Evolutionary conservation across 805 yeast species (phyloP), one percentile per base, ranked within the genome.

Genomic region (Candida insectalens): DNA sequence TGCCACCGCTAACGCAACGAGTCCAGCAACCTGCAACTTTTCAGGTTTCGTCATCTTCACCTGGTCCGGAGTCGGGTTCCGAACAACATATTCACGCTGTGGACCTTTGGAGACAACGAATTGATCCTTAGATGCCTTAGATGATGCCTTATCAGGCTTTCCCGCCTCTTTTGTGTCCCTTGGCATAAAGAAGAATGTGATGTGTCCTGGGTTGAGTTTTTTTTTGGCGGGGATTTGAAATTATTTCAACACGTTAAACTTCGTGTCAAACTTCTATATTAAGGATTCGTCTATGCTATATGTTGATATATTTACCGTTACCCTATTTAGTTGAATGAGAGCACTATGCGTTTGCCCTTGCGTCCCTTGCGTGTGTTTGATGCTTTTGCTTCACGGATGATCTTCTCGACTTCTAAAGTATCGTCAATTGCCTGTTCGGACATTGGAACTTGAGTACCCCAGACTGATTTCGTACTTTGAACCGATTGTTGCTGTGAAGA

Each of bases 371-470:
- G n/a, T n/a, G n/a, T n/a, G n/a, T n/a, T n/a, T n/a, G n/a, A n/a
- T n/a, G n/a, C n/a, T 38, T 62, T 66, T 3, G 75, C 77, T 42
- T 62, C 63, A 18, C 69, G 55, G 16, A 77, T 61, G 67, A 71
- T 60, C 37, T 71, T 69, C 36, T 62, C 66, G 32, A 58, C 48
- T 25, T 41, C 45, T 15, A 50, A 42, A 40, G 59, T 67, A 6
- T 67, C 67, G 28, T 69, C 77, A 48, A 64, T 62, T 26, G 63
- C 69, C 6, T 58, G 64, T 19, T 55, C 57, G 41, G 59, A 38
- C 14, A 56, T 67, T 4, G 67, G 69, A 2, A 74, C 70, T 34
- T 57, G 62, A 1, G 92, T 82, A 0, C 94, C 94, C 94, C 94
- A 83, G 3, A 83, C 74, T 0, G 92, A 77, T 1, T 73, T 48